phyloP scores from a whole-genome alignment of 768 basidiomycete species.

The Clavulina sp. region DNA sequence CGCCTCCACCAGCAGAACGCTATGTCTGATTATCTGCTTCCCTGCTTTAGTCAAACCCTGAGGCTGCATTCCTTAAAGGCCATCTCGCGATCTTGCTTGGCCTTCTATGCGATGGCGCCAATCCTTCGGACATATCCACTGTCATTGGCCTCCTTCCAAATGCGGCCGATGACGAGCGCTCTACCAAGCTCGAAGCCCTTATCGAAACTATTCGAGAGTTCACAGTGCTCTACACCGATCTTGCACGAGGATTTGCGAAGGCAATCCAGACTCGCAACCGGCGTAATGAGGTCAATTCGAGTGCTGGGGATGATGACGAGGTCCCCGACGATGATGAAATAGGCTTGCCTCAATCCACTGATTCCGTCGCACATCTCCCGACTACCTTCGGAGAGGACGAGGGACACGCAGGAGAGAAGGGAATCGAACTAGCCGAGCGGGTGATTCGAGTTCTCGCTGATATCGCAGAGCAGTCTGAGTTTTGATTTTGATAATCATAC shows the following conservation, averaged over 20 bases:
- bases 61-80: constrained; percentile 30
- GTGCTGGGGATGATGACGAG: no score
- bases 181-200: constrained; percentile 20
- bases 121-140: constrained; percentile 15
- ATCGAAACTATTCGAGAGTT: constrained; percentile 26
- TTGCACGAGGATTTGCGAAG: constrained; percentile 8
- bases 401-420: no score
- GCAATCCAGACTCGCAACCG: constrained; percentile 9
- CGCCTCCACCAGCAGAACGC: constrained; percentile 6
- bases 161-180: constrained; percentile 19
- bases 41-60: constrained; percentile 4
- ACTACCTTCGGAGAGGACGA: no score
- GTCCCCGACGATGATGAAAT: no score
- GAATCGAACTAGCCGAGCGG: no score
- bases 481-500: no score
- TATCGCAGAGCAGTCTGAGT: no score
- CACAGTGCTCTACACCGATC: constrained; percentile 25
- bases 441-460: no score
- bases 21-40: constrained; percentile 29
- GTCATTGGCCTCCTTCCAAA: constrained; percentile 22
- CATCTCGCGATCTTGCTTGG: constrained; percentile 64
- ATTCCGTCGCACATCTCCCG: no score
- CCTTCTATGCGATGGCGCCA: constrained; percentile 24
- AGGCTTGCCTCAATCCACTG: no score
- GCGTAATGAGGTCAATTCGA: no score